Base-by-base conservation (phyloP, 2,329 filamentous ascomycete genomes). In the Arthroderma sp. region DNA sequence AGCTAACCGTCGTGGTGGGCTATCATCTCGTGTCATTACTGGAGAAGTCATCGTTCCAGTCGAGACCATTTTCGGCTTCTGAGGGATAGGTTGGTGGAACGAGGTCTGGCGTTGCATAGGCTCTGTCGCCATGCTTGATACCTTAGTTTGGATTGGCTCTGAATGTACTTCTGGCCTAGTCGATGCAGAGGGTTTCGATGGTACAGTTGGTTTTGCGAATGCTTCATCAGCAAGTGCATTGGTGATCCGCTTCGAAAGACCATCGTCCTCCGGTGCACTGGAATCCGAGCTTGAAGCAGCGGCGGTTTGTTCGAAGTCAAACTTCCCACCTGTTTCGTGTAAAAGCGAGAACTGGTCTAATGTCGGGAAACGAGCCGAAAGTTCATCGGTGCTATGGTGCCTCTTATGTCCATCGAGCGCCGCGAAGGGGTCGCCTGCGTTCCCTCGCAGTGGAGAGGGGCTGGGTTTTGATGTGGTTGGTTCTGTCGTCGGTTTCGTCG, bases 271-370 rank as follows among this genome's bases (percentile, higher is more conserved):
- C 36, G 64, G 51, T 2, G 56, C 44, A 29, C 64, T 64, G 7
- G 66, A 64, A 7, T 69, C 65, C 15, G 15, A 22, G 15, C 15
- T 22, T 22, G 15, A 22, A 27, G 68, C 5, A 22, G 68, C 63
- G n/a, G 71, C 60, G 9, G 71, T 58, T 37, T 70, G 63, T 48
- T 85, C 81, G 59, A 95, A 95, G 44, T 89, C 81, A 55, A 95
- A 95, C 48, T 86, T 88, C 49, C 77, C 68, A 3, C 84, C 83
- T 50, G 84, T 77, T 50, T 96, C 87, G 54, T 94, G 86, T 38
- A 95, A 68, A 11, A 98, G 70, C 3, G 89, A 82, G 58, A 98
- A 98, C 54, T 96, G 86, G 56, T 96, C 88, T 27, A 98, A 71
- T 4, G 86, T 88, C 0, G 91, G 91, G 54, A 95, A 98, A 43